These are phyloP conservation scores for Crotalaria pallida DNA, from an alignment of 306 rosid genomes.

Conservation along the genomic window DNA sequence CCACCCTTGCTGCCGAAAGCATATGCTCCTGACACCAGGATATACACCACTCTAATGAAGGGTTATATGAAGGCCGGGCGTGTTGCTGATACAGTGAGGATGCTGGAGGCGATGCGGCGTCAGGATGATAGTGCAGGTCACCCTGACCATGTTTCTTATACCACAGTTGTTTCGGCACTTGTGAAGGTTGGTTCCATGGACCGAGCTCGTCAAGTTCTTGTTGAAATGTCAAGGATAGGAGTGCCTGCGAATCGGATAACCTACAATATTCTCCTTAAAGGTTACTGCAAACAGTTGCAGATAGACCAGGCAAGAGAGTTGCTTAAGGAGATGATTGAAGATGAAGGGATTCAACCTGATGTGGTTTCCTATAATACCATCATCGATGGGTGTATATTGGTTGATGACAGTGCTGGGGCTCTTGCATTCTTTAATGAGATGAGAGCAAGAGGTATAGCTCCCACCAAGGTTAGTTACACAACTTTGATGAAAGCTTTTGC, in stretches of 20 bases:
- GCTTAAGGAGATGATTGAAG: conserved; percentile 76
- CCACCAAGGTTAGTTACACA: conserved; percentile 92
- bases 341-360: conserved; percentile 73
- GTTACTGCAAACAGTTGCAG: conserved; percentile 78
- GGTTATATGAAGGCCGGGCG: conserved; percentile 91
- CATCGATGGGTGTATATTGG: conserved; percentile 84
- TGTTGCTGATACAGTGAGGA: conserved; percentile 64
- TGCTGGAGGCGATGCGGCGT: conserved; percentile 86
- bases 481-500: conserved; percentile 96
- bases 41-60: conserved; percentile 88
- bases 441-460: conserved; percentile 84
- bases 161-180: conserved; percentile 86
- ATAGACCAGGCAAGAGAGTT: conserved; percentile 67
- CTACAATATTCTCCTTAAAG: conserved; percentile 82
- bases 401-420: conserved; percentile 90
- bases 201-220: conserved; percentile 78
- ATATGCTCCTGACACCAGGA: conserved; percentile 66
- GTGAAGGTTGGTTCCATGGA: conserved; percentile 81
- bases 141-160: conserved; percentile 89
- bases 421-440: conserved; percentile 82
- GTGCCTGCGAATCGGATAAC: conserved; percentile 79
- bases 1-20: conserved; percentile 58
- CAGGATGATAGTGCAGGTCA: conserved; percentile 68
- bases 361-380: conserved; percentile 84
- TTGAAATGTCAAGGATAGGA: conserved; percentile 78